Evolutionary conservation across 352 stramenopile species (phyloP).

Genomic region (Globisporangium nodosum): DNA sequence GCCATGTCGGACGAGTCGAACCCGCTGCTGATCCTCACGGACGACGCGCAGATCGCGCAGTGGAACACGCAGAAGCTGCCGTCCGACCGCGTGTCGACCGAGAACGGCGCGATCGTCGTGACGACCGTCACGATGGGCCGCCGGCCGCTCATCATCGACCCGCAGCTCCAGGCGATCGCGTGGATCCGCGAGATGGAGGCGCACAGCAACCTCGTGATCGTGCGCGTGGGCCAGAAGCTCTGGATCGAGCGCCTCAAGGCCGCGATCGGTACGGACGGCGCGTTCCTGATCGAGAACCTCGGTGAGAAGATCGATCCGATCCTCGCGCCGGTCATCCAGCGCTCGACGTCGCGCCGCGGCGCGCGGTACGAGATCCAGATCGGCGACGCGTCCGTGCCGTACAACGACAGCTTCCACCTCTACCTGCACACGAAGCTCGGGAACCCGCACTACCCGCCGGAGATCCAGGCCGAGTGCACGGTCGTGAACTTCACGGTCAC

Average conservation of each 20-base stretch:
- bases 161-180: conserved; percentile 91
- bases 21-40: conserved; percentile 87
- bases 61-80: conserved; percentile 93
- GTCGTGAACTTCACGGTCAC: conserved; percentile 96
- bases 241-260: conserved; percentile 92
- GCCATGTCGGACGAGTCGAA: conserved; percentile 90
- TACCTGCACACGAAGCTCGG: conserved; percentile 94
- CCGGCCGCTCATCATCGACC: conserved; percentile 92
- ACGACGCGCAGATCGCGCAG: conserved; percentile 89
- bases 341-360: conserved; percentile 90
- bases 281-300: conserved; percentile 94
- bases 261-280: conserved; percentile 90
- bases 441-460: conserved; percentile 93
- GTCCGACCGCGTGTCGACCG: conserved; percentile 90
- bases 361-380: conserved; percentile 94
- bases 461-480: conserved; percentile 94
- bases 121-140: conserved; percentile 88
- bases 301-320: conserved; percentile 94
- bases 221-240: conserved; percentile 93
- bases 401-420: conserved; percentile 92
- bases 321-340: conserved; percentile 91
- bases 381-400: conserved; percentile 91
- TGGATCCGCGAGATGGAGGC: conserved; percentile 93
- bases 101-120: conserved; percentile 91
- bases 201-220: conserved; percentile 89